phyloP scores from a whole-genome alignment of 768 basidiomycete genomes.

The Aureoboletus auriporus region DNA sequence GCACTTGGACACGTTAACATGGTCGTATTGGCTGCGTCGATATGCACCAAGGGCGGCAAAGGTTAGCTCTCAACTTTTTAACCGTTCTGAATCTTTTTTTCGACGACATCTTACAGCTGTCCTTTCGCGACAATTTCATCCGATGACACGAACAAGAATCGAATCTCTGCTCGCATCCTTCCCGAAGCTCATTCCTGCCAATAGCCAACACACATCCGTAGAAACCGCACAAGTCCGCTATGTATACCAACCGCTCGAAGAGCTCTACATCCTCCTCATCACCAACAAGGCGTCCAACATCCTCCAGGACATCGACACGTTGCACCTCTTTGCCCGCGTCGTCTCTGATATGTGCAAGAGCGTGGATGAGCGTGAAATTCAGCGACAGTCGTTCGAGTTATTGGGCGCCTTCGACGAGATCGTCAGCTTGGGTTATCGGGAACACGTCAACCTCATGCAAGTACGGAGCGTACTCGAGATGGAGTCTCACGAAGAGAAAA shows the following conservation, averaged over 20 bases:
- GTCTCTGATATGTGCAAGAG: constrained; percentile 88
- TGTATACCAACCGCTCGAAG: constrained; percentile 94
- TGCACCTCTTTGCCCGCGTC: constrained; percentile 90
- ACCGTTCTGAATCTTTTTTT: not conserved
- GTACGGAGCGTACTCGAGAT: constrained; percentile 78
- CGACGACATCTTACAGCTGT: not conserved
- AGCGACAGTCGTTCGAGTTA: constrained; percentile 88
- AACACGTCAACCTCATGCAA: constrained; percentile 75
- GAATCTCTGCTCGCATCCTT: constrained; percentile 96
- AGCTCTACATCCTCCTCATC: constrained; percentile 94
- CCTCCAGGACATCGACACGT: constrained; percentile 94
- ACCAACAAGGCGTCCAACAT: constrained; percentile 99
- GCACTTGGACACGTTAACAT: no score
- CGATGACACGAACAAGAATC: constrained; percentile 87
- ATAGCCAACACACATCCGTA: constrained; percentile 94
- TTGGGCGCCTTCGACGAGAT: constrained; percentile 96
- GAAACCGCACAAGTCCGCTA: constrained; percentile 94
- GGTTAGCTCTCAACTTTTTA: constrained; percentile 45
- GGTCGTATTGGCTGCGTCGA: constrained; percentile 67
- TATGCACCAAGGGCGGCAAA: constrained; percentile 94
- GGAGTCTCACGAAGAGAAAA: constrained; percentile 92
- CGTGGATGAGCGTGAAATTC: constrained; percentile 85
- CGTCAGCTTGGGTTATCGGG: constrained; percentile 83
- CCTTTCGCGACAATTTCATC: constrained; percentile 59
- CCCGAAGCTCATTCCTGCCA: constrained; percentile 93